Evolutionary conservation across 805 yeast species (phyloP).

Genomic region (Saturnispora mendoncae): DNA sequence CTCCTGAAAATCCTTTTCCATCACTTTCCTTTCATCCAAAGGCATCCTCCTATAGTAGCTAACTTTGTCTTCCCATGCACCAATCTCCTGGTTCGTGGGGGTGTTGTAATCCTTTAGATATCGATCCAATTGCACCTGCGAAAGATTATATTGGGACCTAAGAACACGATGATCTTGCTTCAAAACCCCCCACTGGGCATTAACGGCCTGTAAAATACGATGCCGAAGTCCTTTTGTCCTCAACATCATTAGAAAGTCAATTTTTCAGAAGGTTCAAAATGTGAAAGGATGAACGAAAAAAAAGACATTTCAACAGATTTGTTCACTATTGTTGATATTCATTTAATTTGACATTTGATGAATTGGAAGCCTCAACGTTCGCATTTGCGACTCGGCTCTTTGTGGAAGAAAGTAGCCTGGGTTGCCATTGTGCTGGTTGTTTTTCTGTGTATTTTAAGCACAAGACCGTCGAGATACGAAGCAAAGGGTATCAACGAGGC

Average conservation of each 20-base stretch:
- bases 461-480: slow-evolving; percentile 1
- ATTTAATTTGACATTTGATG: slow-evolving; percentile 1
- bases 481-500: slow-evolving; percentile 1
- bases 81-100: slow-evolving; percentile 1
- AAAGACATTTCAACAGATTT: no score
- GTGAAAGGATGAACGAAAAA: neutral
- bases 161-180: neutral
- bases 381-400: neutral
- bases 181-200: slow-evolving; percentile 7
- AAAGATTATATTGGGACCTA: slow-evolving; percentile 5
- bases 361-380: slow-evolving; percentile 5
- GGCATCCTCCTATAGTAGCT: neutral
- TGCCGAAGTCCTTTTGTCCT: slow-evolving; percentile 1
- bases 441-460: neutral
- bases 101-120: slow-evolving; percentile 4
- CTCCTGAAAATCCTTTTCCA: no score
- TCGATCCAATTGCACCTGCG: slow-evolving; percentile 1
- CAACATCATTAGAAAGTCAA: neutral
- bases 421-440: neutral
- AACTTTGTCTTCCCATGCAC: slow-evolving; percentile 3
- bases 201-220: slow-evolving; percentile 2
- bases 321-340: no score
- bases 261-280: no score
- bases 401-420: neutral
- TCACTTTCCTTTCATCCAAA: neutral